phyloP scores from a whole-genome alignment of 768 basidiomycete species.

The Pulveroboletus sp. region DNA sequence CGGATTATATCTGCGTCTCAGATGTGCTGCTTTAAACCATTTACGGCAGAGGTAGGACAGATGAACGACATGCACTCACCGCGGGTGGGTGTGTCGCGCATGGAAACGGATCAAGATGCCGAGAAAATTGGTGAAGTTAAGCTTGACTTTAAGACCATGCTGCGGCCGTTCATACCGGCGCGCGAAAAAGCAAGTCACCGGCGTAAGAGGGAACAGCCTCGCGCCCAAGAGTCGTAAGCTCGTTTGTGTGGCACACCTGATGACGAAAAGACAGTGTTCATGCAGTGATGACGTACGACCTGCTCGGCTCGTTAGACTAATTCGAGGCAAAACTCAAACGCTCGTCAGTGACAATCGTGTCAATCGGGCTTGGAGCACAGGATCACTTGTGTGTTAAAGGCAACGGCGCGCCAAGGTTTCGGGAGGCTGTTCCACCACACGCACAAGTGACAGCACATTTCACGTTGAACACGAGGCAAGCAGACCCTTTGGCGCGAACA shows the following conservation, averaged over 20 bases:
- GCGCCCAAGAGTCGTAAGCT: slow-evolving; percentile 15
- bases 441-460: slow-evolving; percentile 13
- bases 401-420: neutral
- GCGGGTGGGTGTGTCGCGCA: slow-evolving; percentile 21
- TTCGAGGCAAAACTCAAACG: slow-evolving; percentile 26
- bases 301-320: slow-evolving; percentile 12
- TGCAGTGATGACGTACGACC: slow-evolving; percentile 30
- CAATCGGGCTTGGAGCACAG: slow-evolving; percentile 13
- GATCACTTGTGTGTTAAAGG: slow-evolving; percentile 6
- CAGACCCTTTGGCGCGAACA: slow-evolving; percentile 11
- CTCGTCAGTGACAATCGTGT: slow-evolving; percentile 7
- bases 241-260: slow-evolving; percentile 5
- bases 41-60: slow-evolving; percentile 23
- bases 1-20: slow-evolving; percentile 24
- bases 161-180: slow-evolving; percentile 13
- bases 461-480: slow-evolving; percentile 25
- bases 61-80: slow-evolving; percentile 14
- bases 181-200: slow-evolving; percentile 7
- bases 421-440: slow-evolving; percentile 12
- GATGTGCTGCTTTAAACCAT: slow-evolving; percentile 10
- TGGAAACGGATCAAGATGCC: slow-evolving; percentile 18
- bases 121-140: slow-evolving; percentile 17
- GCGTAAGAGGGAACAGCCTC: slow-evolving; percentile 20
- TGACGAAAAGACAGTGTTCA: slow-evolving; percentile 10
- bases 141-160: slow-evolving; percentile 18